phyloP scores from a whole-genome alignment of 768 basidiomycete species.

The Rhodotorula graminis region DNA sequence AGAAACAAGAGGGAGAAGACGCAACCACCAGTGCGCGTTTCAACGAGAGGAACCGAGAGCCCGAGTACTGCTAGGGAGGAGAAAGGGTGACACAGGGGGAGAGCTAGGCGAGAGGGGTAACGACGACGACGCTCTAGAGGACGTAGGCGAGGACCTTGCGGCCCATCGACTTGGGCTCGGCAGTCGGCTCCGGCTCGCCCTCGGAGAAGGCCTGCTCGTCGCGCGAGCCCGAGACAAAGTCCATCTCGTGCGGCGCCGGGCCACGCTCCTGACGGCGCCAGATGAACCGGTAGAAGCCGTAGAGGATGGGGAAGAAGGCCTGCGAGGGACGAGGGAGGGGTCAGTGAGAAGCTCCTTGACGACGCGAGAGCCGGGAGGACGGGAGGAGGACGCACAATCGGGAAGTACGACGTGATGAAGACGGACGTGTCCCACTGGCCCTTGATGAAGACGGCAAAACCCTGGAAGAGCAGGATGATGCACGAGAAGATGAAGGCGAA shows the following conservation, averaged over 20 bases:
- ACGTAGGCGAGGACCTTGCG: constrained; percentile 8
- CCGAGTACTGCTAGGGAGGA: neutral
- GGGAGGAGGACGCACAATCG: constrained; percentile 7
- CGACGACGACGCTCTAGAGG: neutral
- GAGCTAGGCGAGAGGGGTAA: neutral
- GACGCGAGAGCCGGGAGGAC: neutral
- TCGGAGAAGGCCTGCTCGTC: constrained; percentile 19
- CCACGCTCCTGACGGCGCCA: constrained; percentile 22
- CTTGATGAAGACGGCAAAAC: constrained; percentile 17
- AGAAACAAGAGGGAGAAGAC: too few relatives aligned
- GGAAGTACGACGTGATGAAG: too few relatives aligned
- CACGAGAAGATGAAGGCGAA: constrained; percentile 63
- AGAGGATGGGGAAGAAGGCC: constrained; percentile 12
- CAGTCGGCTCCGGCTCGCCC: neutral
- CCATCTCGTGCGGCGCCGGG: constrained; percentile 8
- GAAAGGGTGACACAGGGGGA: neutral
- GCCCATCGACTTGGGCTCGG: neutral
- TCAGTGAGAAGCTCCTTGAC: neutral
- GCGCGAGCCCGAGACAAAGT: constrained; percentile 28
- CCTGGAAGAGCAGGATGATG: constrained; percentile 40
- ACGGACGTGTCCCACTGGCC: constrained; percentile 8
- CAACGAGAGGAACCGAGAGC: neutral
- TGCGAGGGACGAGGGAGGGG: neutral
- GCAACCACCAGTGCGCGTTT: too few relatives aligned
- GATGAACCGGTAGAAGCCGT: constrained; percentile 24